Conservation (phyloP, 2,329 filamentous ascomycete species). For the Orbilia ellipsospora region DNA sequence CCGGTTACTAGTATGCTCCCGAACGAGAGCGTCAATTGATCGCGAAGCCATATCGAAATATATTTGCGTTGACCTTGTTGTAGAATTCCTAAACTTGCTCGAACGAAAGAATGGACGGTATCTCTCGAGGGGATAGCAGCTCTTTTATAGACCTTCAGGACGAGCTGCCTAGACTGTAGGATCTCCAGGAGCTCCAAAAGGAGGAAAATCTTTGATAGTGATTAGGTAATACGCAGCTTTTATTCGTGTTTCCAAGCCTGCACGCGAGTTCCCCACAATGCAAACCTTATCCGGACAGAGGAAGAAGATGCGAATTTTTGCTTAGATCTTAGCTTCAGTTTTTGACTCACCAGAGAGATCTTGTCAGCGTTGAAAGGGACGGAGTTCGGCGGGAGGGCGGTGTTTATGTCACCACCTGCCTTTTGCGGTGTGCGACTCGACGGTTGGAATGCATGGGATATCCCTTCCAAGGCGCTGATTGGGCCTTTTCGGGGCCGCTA, state of each 20-base stretch:
- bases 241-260: not conserved
- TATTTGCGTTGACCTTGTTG: slow-evolving; percentile 45
- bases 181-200: slow-evolving; percentile 5
- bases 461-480: slow-evolving; percentile 7
- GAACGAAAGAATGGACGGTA: not conserved
- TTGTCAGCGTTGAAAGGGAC: not conserved
- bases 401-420: slow-evolving; percentile 34
- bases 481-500: not conserved
- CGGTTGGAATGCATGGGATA: slow-evolving; percentile 16
- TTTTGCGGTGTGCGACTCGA: slow-evolving; percentile 22
- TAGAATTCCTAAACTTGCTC: slow-evolving; percentile 11
- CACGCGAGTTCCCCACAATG: slow-evolving; percentile 9
- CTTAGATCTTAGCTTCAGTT: slow-evolving; percentile 3
- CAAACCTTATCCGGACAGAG: slow-evolving; percentile 20
- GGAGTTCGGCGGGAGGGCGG: slow-evolving; percentile 42
- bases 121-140: slow-evolving; percentile 7
- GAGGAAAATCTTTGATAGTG: not conserved
- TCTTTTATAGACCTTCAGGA: slow-evolving; percentile 14
- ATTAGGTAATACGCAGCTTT: slow-evolving; percentile 8
- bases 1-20: slow-evolving; percentile 81
- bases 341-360: slow-evolving; percentile 25
- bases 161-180: slow-evolving; percentile 1
- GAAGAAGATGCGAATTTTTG: slow-evolving; percentile 33
- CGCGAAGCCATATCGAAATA: slow-evolving; percentile 17
- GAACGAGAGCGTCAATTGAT: slow-evolving; percentile 58